A percentile compares a stretch with the other conserved stretches of the same genome.
phyloP scores from a whole-genome alignment of 345 rosid species.

The Turritis glabra region DNA sequence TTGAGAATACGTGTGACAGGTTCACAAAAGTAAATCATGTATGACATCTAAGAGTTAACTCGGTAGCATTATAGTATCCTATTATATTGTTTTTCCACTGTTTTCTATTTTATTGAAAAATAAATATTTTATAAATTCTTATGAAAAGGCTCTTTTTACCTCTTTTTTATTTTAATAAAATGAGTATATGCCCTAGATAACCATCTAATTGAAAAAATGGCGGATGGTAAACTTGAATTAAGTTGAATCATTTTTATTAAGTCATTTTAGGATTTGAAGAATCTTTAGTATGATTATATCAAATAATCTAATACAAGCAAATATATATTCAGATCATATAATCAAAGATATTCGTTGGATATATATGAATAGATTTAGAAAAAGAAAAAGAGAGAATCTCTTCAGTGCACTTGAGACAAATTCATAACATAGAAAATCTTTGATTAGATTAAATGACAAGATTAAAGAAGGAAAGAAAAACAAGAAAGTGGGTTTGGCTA shows the following conservation, averaged over 20 bases:
- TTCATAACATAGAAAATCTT: slow-evolving; percentile 33
- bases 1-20: neutral
- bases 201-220: neutral
- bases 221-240: neutral
- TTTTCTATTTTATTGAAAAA: neutral
- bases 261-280: neutral
- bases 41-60: no score
- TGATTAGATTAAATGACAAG: slow-evolving; percentile 22
- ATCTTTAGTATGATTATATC: neutral
- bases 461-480: slow-evolving; percentile 6
- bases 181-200: no score
- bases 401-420: slow-evolving; percentile 35
- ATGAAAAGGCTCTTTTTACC: neutral
- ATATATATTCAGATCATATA: neutral
- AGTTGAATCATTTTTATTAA: neutral
- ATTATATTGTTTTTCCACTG: neutral
- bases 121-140: neutral
- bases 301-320: neutral
- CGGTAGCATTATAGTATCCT: neutral
- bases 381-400: slow-evolving; percentile 8
- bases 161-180: neutral
- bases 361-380: slow-evolving; percentile 6
- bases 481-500: slow-evolving; percentile 49
- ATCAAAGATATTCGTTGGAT: neutral
- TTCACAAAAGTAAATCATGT: neutral